phyloP scores from a whole-genome alignment of 768 basidiomycete species.

The Collybia sordida region DNA sequence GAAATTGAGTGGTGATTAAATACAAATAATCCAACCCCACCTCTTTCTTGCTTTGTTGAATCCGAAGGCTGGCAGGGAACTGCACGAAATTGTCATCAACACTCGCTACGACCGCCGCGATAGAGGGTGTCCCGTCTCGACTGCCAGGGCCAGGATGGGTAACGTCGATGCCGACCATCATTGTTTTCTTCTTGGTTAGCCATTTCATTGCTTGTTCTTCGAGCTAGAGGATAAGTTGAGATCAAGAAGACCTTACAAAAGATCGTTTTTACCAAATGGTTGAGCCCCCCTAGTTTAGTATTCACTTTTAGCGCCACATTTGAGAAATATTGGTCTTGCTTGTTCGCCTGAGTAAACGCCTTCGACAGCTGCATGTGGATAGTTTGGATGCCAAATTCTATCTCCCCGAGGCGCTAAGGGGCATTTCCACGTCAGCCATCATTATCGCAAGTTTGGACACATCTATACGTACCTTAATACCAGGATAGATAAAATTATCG shows the following conservation, averaged over 20 bases:
- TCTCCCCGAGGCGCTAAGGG: constrained; percentile 62
- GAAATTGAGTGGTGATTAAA: background rate
- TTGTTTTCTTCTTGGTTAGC: constrained; percentile 67
- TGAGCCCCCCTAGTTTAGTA: constrained; percentile 79
- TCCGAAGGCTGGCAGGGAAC: constrained; percentile 71
- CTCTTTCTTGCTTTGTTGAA: constrained; percentile 60
- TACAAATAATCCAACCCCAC: constrained; percentile 14
- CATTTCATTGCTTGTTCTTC: constrained; percentile 57
- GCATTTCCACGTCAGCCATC: background rate
- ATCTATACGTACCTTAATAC: constrained; percentile 53
- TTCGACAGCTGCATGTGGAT: constrained; percentile 71
- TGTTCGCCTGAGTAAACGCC: constrained; percentile 49
- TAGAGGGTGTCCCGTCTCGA: constrained; percentile 71
- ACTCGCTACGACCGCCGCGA: constrained; percentile 82
- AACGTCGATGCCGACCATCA: constrained; percentile 86
- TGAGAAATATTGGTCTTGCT: constrained; percentile 80
- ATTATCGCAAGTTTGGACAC: no score
- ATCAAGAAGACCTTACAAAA: background rate
- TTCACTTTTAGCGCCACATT: constrained; percentile 84
- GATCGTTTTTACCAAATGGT: constrained; percentile 49
- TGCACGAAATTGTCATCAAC: constrained; percentile 69
- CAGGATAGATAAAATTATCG: constrained; percentile 80
- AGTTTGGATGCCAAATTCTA: constrained; percentile 72
- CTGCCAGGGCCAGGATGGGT: constrained; percentile 77
- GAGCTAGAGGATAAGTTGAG: constrained; percentile 33